Evolutionary conservation across 192 early-diverging fungal genomes (phyloP).

Genomic region (Ambispora gerdemannii): DNA sequence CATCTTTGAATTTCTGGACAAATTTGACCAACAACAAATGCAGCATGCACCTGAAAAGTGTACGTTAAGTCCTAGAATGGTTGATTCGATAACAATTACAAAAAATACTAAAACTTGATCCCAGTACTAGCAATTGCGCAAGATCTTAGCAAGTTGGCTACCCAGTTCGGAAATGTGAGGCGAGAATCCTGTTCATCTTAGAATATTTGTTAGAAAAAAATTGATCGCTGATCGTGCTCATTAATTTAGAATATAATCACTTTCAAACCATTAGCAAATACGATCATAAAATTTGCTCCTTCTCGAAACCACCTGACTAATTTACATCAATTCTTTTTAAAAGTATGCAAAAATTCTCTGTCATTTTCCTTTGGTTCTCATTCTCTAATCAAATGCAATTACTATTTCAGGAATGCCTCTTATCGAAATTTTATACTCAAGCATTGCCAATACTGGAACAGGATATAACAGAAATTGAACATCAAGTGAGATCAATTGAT

Average conservation of each 20-base stretch:
- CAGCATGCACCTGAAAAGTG: constrained; percentile 21
- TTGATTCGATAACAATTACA: background rate
- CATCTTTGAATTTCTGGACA: constrained; percentile 4
- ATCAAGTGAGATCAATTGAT: constrained; percentile 32
- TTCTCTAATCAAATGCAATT: background rate
- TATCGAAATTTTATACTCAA: constrained; percentile 49
- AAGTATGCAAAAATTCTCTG: background rate
- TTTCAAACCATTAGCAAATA: constrained; percentile 22
- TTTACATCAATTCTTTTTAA: constrained; percentile 26
- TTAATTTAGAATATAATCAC: constrained; percentile 23
- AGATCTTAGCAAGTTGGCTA: constrained; percentile 17
- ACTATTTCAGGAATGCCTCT: constrained; percentile 41
- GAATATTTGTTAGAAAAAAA: background rate
- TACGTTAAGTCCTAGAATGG: background rate
- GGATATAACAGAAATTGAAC: constrained; percentile 51
- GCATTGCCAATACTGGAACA: constrained; percentile 47
- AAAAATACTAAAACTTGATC: background rate
- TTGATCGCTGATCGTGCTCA: background rate
- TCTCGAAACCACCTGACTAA: constrained; percentile 25
- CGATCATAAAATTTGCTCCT: constrained; percentile 21
- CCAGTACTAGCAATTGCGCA: constrained; percentile 23
- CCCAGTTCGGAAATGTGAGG: constrained; percentile 7
- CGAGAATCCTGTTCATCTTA: background rate
- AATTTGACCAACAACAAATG: constrained; percentile 17
- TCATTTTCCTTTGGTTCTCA: background rate